phyloP scores from a whole-genome alignment of 768 basidiomycete species.

The Nevesoporus exiguus region DNA sequence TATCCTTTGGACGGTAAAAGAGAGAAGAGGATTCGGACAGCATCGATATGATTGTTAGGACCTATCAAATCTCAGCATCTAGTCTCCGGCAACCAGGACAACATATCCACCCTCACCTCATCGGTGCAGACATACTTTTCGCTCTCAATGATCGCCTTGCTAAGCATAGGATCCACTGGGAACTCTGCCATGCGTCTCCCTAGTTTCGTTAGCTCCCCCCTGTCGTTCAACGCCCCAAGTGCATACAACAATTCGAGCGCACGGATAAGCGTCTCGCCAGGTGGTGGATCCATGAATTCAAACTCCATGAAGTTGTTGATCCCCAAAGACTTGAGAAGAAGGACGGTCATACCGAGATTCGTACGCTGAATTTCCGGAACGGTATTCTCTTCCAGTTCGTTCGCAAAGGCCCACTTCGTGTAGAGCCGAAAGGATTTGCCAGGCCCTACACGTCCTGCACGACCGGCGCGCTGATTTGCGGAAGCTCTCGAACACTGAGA shows the following conservation, averaged over 20 bases:
- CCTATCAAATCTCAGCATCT: conserved; percentile 39
- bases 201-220: conserved; percentile 95
- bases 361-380: conserved; percentile 99
- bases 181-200: conserved; percentile 98
- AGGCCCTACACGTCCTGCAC: conserved; percentile 96
- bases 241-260: conserved; percentile 93
- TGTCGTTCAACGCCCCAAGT: conserved; percentile 91
- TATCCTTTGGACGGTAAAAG: conserved; percentile 97
- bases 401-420: conserved; percentile 96
- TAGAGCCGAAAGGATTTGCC: conserved; percentile 98
- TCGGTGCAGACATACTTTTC: conserved; percentile 94
- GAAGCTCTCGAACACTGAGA: conserved; percentile 91
- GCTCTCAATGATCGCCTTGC: conserved; percentile 93
- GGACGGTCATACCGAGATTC: conserved; percentile 92
- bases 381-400: conserved; percentile 95
- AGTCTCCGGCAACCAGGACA: not conserved
- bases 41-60: conserved; percentile 97
- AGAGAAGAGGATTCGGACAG: conserved; percentile 92
- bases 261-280: conserved; percentile 95
- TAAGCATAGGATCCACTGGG: conserved; percentile 97
- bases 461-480: conserved; percentile 94
- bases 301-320: conserved; percentile 99
- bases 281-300: conserved; percentile 97
- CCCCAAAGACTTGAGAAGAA: conserved; percentile 92
- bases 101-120: conserved; percentile 56